A percentile compares a stretch with the other conserved stretches of the same genome.
These are phyloP conservation scores for Discostella stelligeroides DNA, from an alignment of 108 stramenopile species.

Conservation along the genomic window DNA sequence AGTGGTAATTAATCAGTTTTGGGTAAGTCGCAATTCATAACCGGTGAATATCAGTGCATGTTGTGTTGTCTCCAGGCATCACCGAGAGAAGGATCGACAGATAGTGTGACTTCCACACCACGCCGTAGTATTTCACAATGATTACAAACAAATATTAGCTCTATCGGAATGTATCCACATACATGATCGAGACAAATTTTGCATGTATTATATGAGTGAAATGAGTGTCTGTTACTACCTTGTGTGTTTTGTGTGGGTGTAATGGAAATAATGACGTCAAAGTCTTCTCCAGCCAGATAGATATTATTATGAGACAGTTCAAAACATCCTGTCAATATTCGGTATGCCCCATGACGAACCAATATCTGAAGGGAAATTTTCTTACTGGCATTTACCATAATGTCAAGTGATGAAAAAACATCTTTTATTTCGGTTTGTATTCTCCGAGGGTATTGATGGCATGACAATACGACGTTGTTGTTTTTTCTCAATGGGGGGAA, in stretches of 20 bases:
- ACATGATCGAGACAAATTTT: slow-evolving; percentile 28
- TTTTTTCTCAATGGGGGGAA: not conserved
- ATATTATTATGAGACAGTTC: too few relatives aligned
- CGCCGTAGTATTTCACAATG: slow-evolving; percentile 15
- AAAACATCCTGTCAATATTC: too few relatives aligned
- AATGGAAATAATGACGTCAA: too few relatives aligned
- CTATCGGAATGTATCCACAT: slow-evolving; percentile 45
- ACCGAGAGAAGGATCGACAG: too few relatives aligned
- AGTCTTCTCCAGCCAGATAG: too few relatives aligned
- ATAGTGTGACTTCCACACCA: too few relatives aligned
- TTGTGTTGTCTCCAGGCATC: too few relatives aligned
- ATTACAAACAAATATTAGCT: slow-evolving; percentile 40
- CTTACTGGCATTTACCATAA: not conserved
- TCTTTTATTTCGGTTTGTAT: slow-evolving; percentile 36
- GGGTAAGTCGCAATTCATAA: too few relatives aligned
- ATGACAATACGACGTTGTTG: not conserved
- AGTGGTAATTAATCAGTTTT: too few relatives aligned
- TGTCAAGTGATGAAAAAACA: slow-evolving; percentile 5
- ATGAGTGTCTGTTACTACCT: not conserved
- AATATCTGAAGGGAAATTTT: slow-evolving; percentile 9
- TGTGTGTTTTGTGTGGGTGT: not conserved
- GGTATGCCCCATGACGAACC: slow-evolving; percentile 15
- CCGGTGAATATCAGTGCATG: too few relatives aligned
- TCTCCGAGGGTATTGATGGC: slow-evolving; percentile 27
- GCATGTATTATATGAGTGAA: slow-evolving; percentile 49